These are phyloP conservation scores for Trichoderma sp. DNA, from an alignment of 2,329 filamentous ascomycete genomes.

Conservation along the genomic window DNA sequence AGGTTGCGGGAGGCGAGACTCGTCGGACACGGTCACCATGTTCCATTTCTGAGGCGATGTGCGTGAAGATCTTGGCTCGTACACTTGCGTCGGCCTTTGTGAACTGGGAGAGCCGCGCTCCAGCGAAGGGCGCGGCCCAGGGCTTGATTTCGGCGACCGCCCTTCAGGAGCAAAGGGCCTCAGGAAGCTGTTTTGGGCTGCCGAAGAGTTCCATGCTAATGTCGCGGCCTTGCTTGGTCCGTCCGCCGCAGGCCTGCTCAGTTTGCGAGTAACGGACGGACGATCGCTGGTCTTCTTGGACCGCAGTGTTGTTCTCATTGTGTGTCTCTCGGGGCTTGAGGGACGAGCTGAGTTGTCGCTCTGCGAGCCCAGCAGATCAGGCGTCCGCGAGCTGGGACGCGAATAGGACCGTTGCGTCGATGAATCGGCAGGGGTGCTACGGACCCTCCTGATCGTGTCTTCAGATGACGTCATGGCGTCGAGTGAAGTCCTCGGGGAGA, in stretches of 20 bases:
- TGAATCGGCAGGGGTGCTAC: constrained; percentile 32
- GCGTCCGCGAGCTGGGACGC: constrained; percentile 23
- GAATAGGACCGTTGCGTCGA: constrained; percentile 39
- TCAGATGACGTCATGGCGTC: constrained; percentile 59
- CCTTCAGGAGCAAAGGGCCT: constrained; percentile 35
- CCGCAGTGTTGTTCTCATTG: constrained; percentile 63
- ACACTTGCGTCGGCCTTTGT: constrained; percentile 51
- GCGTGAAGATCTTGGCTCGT: constrained; percentile 38
- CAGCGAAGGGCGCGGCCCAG: constrained; percentile 35
- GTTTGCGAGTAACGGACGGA: constrained; percentile 45
- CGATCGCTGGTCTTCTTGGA: constrained; percentile 51
- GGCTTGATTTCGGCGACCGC: constrained; percentile 30
- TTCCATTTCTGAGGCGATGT: constrained; percentile 40
- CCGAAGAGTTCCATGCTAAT: constrained; percentile 60
- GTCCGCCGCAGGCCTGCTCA: constrained; percentile 49
- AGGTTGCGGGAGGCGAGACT: constrained; percentile 36
- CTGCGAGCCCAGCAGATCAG: constrained; percentile 37
- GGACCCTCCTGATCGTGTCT: constrained; percentile 44
- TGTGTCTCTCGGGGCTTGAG: constrained; percentile 63
- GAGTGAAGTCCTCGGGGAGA: constrained; percentile 60
- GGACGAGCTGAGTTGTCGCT: constrained; percentile 49
- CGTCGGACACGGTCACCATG: constrained; percentile 46
- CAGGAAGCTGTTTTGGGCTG: constrained; percentile 43
- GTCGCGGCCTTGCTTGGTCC: constrained; percentile 66
- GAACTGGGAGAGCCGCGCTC: constrained; percentile 47